Conservation (phyloP, 176 grass and related monocot genomes). For the Eragrostis nindensis region DNA sequence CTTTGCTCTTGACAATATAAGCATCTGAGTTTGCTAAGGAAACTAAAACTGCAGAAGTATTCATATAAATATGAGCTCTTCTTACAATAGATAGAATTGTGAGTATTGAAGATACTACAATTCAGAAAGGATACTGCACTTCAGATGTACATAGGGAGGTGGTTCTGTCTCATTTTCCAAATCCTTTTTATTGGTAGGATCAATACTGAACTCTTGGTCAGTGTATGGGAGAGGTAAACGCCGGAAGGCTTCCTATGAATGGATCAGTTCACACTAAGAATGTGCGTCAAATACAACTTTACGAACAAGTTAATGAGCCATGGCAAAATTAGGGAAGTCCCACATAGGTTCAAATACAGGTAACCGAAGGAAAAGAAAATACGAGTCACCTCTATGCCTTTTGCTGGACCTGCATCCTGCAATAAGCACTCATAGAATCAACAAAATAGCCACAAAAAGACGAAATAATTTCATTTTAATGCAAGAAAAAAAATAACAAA, state of each 20-base stretch:
- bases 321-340: constrained; percentile 12
- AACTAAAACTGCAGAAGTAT: constrained; percentile 13
- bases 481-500: constrained; percentile 8
- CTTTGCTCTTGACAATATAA: constrained; percentile 86
- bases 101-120: not conserved
- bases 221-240: constrained; percentile 76
- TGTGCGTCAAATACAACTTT: constrained; percentile 7
- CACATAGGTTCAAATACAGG: not conserved
- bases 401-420: constrained; percentile 39
- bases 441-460: constrained; percentile 7
- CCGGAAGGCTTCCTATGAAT: constrained; percentile 73
- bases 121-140: constrained; percentile 75
- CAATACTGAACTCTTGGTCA: constrained; percentile 78
- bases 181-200: constrained; percentile 47
- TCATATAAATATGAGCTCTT: not conserved
- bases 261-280: constrained; percentile 31
- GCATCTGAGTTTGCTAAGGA: constrained; percentile 61
- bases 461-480: not conserved
- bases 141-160: constrained; percentile 75
- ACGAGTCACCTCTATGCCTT: constrained; percentile 43
- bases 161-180: constrained; percentile 54
- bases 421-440: constrained; percentile 21
- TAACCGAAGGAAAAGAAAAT: constrained; percentile 7
- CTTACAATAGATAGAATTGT: not conserved
- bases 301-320: not conserved